These are phyloP conservation scores for Rhodotorula glutinis DNA, from an alignment of 1,284 basidiomycete genomes.

Conservation along the genomic window DNA sequence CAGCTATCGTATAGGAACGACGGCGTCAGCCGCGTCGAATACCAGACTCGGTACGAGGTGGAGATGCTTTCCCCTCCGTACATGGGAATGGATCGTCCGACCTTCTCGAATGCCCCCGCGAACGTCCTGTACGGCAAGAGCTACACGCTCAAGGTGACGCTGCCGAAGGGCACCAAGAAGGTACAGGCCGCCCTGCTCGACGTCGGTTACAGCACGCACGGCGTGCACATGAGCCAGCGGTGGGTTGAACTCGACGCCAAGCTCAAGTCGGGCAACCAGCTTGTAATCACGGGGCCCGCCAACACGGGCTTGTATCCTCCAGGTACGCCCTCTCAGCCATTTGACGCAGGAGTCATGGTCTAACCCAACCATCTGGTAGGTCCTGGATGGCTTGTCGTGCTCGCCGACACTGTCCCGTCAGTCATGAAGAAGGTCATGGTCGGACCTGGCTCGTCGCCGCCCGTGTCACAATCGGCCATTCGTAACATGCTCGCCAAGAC, in stretches of 20 bases:
- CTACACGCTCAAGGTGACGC: constrained; percentile 52
- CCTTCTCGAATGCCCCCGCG: constrained; percentile 51
- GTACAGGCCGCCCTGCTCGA: constrained; percentile 67
- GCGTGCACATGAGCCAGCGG: constrained; percentile 21
- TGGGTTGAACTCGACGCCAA: constrained; percentile 61
- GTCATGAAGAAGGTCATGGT: constrained; percentile 63
- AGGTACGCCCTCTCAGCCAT: background rate
- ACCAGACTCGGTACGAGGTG: constrained; percentile 73
- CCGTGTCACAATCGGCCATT: background rate
- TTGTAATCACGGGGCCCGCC: constrained; percentile 56
- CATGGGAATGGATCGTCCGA: constrained; percentile 59
- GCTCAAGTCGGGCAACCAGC: constrained; percentile 48
- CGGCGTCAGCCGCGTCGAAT: constrained; percentile 62
- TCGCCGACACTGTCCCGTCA: constrained; percentile 68
- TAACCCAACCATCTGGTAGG: constrained; percentile 71
- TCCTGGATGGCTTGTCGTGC: constrained; percentile 70
- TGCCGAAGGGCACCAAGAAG: constrained; percentile 50
- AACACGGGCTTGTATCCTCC: constrained; percentile 28
- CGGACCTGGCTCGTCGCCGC: constrained; percentile 49
- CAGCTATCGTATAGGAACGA: constrained; percentile 50
- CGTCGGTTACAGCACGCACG: constrained; percentile 53
- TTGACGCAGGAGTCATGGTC: too few species aligned
- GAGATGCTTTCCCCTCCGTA: constrained; percentile 70
- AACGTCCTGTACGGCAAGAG: constrained; percentile 55
- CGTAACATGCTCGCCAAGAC: constrained; percentile 4